phyloP scores from a whole-genome alignment of 306 rosid genomes.

The Glycine tomentella region DNA sequence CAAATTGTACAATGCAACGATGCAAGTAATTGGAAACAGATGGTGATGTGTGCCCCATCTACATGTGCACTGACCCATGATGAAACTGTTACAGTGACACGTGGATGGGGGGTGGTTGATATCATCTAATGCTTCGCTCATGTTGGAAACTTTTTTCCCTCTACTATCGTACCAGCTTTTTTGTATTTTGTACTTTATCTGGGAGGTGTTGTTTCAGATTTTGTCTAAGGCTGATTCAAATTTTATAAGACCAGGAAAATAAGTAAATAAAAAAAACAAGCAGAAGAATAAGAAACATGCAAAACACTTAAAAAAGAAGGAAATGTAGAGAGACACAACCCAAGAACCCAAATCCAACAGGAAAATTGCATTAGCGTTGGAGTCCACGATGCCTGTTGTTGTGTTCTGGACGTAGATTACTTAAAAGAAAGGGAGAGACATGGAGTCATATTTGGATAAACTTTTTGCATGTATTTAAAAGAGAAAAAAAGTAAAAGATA shows the following conservation, averaged over 20 bases:
- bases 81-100: conserved; percentile 31
- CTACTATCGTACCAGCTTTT: conserved; percentile 26
- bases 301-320: not conserved
- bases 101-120: conserved; percentile 32
- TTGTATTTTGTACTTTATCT: conserved; percentile 37
- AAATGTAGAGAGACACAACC: not conserved
- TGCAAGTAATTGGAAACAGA: conserved; percentile 25
- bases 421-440: not conserved
- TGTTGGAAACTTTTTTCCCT: not conserved
- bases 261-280: not conserved
- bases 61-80: conserved; percentile 32
- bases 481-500: no score
- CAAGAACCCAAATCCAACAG: not conserved
- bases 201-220: conserved; percentile 5
- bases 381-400: not conserved
- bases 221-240: conserved; percentile 18
- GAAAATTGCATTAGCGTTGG: not conserved
- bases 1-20: conserved; percentile 8
- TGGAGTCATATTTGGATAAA: no score
- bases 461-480: no score
- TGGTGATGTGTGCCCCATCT: conserved; percentile 39
- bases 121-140: not conserved
- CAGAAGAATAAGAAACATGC: not conserved
- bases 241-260: not conserved
- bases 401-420: not conserved